These are phyloP conservation scores for Nicotiana attenuata DNA, from an alignment of 257 asterid species.

Conservation along the genomic window DNA sequence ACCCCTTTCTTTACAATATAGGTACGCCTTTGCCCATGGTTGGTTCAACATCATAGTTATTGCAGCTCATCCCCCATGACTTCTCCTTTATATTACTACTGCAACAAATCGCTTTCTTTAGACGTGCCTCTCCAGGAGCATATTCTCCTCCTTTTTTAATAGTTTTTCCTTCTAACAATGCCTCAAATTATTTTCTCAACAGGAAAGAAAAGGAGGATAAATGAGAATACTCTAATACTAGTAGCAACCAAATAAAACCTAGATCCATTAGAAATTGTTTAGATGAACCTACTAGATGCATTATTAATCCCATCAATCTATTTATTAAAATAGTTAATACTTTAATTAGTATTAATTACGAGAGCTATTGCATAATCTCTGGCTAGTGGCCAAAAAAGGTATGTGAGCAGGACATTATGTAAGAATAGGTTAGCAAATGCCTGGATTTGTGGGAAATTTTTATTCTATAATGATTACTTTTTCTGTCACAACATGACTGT, in stretches of 20 bases:
- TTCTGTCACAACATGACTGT: background rate
- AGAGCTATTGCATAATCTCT: background rate
- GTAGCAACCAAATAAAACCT: background rate
- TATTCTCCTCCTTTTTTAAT: background rate
- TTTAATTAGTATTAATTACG: background rate
- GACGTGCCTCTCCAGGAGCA: background rate
- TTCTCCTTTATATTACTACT: background rate
- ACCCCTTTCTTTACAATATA: too few species aligned
- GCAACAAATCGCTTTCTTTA: too few species aligned
- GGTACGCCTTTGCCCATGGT: background rate
- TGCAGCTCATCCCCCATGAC: background rate
- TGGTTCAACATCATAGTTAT: slow-evolving; percentile 3
- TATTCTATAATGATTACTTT: background rate
- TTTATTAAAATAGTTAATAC: background rate
- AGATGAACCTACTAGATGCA: slow-evolving; percentile 6
- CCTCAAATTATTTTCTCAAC: background rate
- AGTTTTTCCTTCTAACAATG: background rate
- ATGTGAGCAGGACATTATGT: background rate
- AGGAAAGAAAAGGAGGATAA: background rate
- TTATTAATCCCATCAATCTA: slow-evolving; percentile 4
- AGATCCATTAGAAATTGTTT: background rate
- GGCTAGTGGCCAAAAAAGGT: background rate
- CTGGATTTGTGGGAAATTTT: background rate
- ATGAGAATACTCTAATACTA: too few species aligned
- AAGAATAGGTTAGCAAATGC: background rate